Base-by-base conservation (phyloP, 2,329 filamentous ascomycete genomes). In the Dothistroma septosporum region DNA sequence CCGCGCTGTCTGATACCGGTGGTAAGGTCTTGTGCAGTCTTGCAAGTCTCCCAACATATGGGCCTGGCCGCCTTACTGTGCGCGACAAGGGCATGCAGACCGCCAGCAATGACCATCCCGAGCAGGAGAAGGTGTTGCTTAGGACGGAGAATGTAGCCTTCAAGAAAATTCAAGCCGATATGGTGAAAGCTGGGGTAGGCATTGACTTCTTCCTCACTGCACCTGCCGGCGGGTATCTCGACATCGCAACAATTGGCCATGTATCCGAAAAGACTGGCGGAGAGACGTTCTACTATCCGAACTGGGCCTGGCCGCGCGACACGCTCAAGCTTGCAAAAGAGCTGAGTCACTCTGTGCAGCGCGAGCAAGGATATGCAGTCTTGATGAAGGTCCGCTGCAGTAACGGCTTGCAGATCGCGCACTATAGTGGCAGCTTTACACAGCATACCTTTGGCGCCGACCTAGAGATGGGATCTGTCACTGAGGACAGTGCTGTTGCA, bases 361-460 rank as follows among this genome's bases (percentile, higher is more conserved):
- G 94, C 64, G 92, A 97, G 75, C 96, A 93, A 52, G 94, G 94
- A 22, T 97, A 91, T 79, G 93, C 97, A 76, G 92, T 92, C 21
- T 80, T 99, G 68, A 95, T 99, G 91, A 99, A 99, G 80, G 93
- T 99, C 60, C 89, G 94, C 64, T 99, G 94, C 78, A 97, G 92
- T 19, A 99, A 96, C 70, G 94, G 94, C 19, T 81, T 99, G 56
- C 94, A 99, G 74, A 89, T 99, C 16, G 87, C 91, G 16, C 85
- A 86, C n/a, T 99, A 99, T 72, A 91, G 96, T 71, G 94, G 94
- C 67, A 96, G 96, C 77, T 99, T 97, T 73, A 85, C 95, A 55
- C 94, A 99, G 72, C 92, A 97, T 77, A 94, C 90, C 0, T 96
- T 96, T 72, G 92, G 92, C 11, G 92, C 92, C 2, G 94, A 99